Percentiles rank a stretch among this genome's conserved stretches.
phyloP scores from a whole-genome alignment of 2,329 filamentous ascomycete genomes.

The Talaromyces sp. region DNA sequence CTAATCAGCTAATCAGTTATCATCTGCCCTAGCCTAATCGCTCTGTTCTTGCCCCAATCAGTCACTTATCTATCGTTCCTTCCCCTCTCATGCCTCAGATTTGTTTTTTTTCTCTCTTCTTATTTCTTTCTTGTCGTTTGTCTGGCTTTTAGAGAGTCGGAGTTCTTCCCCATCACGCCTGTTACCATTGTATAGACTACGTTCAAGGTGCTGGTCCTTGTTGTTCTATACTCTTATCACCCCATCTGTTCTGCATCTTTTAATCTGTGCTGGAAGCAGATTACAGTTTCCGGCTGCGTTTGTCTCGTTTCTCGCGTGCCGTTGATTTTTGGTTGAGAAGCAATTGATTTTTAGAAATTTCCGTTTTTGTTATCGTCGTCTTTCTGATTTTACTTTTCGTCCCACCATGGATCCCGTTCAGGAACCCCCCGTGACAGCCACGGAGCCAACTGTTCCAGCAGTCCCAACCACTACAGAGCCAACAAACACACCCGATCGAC shows the following conservation, averaged over 20 bases:
- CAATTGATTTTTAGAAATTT: not conserved
- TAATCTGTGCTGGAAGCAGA: constrained; percentile 13
- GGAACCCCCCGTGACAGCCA: constrained; percentile 5
- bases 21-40: constrained; percentile 17
- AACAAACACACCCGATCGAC: constrained; percentile 3
- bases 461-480: not conserved
- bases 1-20: constrained; percentile 16
- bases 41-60: constrained; percentile 17
- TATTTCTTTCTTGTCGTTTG: not conserved
- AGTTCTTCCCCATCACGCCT: not conserved
- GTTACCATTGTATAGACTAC: not conserved
- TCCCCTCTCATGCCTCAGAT: constrained; percentile 13
- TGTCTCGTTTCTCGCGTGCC: not conserved
- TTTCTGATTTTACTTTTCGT: not conserved
- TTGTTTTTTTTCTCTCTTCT: constrained; percentile 6
- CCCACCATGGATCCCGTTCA: constrained; percentile 13
- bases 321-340: not conserved
- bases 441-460: constrained; percentile 1
- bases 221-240: constrained; percentile 6
- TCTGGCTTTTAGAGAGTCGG: not conserved
- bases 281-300: not conserved
- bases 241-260: constrained; percentile 15
- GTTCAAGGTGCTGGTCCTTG: constrained; percentile 6
- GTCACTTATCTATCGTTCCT: constrained; percentile 18
- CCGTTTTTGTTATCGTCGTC: not conserved